Conservation (phyloP, 2,329 filamentous ascomycete species). For the Venturia effusa region DNA sequence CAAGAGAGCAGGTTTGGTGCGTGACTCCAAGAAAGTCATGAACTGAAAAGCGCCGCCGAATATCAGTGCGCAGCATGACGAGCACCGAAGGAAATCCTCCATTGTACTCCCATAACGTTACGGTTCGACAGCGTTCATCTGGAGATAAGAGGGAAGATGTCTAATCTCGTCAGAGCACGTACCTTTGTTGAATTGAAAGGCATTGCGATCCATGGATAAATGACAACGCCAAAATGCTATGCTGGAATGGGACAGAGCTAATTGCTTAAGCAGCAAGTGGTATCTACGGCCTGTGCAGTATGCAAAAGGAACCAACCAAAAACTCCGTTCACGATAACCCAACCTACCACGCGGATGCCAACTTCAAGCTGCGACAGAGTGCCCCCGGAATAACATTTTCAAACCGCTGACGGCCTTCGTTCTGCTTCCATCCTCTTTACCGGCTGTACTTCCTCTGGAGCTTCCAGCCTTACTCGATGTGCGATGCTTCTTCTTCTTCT, state of each 20-base stretch:
- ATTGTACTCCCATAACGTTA: too few relatives aligned
- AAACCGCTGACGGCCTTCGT: conserved; percentile 6
- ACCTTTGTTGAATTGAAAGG: too few relatives aligned
- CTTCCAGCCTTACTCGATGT: background rate
- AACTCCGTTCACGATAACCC: background rate
- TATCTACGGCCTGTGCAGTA: background rate
- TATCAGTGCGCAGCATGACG: too few relatives aligned
- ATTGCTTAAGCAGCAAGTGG: background rate
- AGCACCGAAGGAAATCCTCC: too few relatives aligned
- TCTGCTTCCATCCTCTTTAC: background rate
- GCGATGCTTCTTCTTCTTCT: background rate
- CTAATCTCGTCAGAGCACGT: background rate
- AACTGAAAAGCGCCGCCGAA: too few relatives aligned
- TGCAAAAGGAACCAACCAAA: background rate
- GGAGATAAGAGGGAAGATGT: too few relatives aligned
- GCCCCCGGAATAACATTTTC: conserved; percentile 2
- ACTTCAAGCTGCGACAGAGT: background rate
- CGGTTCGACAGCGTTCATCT: too few relatives aligned
- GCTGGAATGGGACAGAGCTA: background rate
- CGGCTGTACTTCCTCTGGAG: background rate
- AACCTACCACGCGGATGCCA: background rate
- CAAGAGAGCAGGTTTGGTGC: too few relatives aligned
- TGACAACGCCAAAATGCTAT: conserved; percentile 1
- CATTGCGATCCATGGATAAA: background rate
- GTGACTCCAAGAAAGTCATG: too few relatives aligned